Evolutionary conservation across 208 protist species (phyloP), one percentile per base, ranked within the genome.

Genomic region (Wallacemonas rigidus): DNA sequence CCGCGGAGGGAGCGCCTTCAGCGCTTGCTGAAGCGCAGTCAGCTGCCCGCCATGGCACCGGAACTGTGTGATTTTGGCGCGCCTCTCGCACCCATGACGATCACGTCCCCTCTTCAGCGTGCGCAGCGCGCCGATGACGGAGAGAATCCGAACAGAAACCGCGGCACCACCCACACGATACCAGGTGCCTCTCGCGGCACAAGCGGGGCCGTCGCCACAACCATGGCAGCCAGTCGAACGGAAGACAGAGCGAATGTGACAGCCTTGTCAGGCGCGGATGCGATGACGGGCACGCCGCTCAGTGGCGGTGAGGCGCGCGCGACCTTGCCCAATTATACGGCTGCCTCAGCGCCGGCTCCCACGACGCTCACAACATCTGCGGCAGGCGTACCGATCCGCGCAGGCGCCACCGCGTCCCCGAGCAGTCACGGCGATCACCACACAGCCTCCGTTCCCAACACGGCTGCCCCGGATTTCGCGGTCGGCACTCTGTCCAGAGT

Each of bases 31-130:
- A 57, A 70, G 39, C 17, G 65, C 15, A 70, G 53, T 26, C 53
- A 56, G 65, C 65, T 60, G 65, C 53, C 53, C 5, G 35, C 65
- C 14, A 57, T 58, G 45, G 65, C 48, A 36, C 51, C 53, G 26
- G 65, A 70, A 48, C 51, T 70, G 17, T 58, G 65, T 48, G 47
- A 26, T 35, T 70, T 58, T 26, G 47, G 65, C 65, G 8, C 51
- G 0, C 65, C 47, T 4, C 65, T 70, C 65, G 51, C 53, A 4
- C 53, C 65, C 45, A 38, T 58, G 14, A 57, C 65, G 62, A 17
- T 51, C 43, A 9, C 60, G 38, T 36, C 45, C 12, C 12, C 1
- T 6, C 12, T 50, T 50, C 45, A 6, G 26, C 26, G 26, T 26
- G 26, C 26, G 26, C 26, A 26, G 26, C 26, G 26, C 26, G 26